A percentile compares a stretch with the other conserved stretches of the same genome.
Evolutionary conservation across 805 yeast genomes (phyloP).

Genomic region (Spathaspora girioi): DNA sequence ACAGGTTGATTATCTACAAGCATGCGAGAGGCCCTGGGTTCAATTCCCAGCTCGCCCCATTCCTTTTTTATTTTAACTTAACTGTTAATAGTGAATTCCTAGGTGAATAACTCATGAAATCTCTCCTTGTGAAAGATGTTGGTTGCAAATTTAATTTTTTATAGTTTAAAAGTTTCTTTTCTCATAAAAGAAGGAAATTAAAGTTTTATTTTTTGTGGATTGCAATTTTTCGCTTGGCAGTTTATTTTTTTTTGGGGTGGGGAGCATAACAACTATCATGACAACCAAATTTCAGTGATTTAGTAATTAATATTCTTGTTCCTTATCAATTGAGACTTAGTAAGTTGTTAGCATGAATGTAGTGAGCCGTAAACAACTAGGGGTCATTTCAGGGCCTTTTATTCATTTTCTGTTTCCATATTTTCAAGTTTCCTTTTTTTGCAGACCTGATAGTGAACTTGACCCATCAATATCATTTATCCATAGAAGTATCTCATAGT

Average conservation of each 20-base stretch:
- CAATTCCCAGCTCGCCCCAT: constrained; percentile 52
- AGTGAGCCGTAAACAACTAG: too few relatives aligned
- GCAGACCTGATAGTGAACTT: too few relatives aligned
- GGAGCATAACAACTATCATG: not conserved
- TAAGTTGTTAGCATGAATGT: too few relatives aligned
- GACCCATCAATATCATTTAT: too few relatives aligned
- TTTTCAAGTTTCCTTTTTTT: too few relatives aligned
- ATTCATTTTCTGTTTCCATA: too few relatives aligned
- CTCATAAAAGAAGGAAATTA: not conserved
- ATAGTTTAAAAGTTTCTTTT: not conserved
- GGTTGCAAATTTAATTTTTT: not conserved
- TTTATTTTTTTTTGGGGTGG: too few relatives aligned
- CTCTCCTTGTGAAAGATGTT: not conserved
- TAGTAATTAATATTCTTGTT: too few relatives aligned
- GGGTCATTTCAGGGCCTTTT: too few relatives aligned
- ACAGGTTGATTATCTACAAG: constrained; percentile 16
- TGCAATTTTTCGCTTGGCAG: not conserved
- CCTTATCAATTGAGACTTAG: too few relatives aligned
- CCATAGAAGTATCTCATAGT: too few relatives aligned
- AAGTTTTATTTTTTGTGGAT: not conserved
- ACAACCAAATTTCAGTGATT: too few relatives aligned
- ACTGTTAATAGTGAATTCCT: not conserved
- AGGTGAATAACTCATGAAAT: not conserved
- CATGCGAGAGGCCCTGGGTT: constrained; percentile 60
- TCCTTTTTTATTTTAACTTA: not conserved